phyloP scores from a whole-genome alignment of 129 eudicot genomes.

The Flaveria ramosissima region DNA sequence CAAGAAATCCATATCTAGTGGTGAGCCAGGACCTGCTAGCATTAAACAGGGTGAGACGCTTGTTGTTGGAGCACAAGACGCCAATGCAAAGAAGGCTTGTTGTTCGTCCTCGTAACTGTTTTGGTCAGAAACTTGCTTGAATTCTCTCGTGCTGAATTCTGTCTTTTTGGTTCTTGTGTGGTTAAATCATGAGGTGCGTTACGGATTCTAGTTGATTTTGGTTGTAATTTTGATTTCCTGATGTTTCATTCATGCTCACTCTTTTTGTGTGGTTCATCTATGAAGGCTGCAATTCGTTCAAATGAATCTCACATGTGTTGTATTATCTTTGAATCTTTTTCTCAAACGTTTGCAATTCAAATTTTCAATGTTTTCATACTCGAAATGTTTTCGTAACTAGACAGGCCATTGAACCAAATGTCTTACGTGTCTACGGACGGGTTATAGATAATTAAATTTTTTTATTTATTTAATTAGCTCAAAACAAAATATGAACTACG shows the following conservation, averaged over 20 bases:
- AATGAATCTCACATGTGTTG: conserved; percentile 16
- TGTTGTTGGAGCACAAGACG: conserved; percentile 66
- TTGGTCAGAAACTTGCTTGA: conserved; percentile 28
- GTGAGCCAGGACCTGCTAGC: conserved; percentile 53
- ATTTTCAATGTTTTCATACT: not conserved
- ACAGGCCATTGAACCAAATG: too few relatives aligned
- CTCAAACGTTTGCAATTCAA: not conserved
- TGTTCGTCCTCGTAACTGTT: conserved; percentile 54
- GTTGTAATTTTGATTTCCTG: conserved; percentile 21
- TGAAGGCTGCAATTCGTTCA: conserved; percentile 22
- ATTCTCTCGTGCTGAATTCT: conserved; percentile 15
- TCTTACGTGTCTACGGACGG: too few relatives aligned
- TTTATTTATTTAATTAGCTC: too few relatives aligned
- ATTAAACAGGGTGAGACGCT: conserved; percentile 80
- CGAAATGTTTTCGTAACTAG: too few relatives aligned
- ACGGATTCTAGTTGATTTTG: conserved; percentile 31
- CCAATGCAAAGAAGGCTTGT: conserved; percentile 65
- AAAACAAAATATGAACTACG: too few relatives aligned
- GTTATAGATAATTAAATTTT: too few relatives aligned
- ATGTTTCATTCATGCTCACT: conserved; percentile 1
- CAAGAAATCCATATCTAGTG: conserved; percentile 72
- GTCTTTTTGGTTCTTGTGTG: conserved; percentile 30
- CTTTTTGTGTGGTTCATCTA: conserved; percentile 19
- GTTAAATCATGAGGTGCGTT: conserved; percentile 24
- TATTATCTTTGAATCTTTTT: conserved; percentile 4